These are phyloP conservation scores for Herpetospermum pedunculosum DNA, from an alignment of 306 rosid genomes.

Conservation along the genomic window DNA sequence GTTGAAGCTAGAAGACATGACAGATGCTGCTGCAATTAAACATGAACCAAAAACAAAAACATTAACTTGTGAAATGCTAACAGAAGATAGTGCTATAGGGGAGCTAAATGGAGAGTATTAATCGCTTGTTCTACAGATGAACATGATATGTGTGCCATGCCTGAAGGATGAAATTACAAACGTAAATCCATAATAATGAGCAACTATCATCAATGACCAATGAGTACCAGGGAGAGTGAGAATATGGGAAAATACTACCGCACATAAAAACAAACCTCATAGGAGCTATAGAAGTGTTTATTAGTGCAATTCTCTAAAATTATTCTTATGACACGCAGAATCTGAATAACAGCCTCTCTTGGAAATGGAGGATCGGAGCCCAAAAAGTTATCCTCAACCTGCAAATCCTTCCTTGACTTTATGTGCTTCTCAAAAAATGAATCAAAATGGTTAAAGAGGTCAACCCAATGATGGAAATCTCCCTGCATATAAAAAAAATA, in stretches of 20 bases:
- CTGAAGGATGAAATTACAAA: background rate
- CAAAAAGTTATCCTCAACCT: conserved; percentile 63
- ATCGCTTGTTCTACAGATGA: background rate
- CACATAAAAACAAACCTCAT: conserved; percentile 50
- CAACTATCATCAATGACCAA: background rate
- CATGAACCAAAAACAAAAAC: conserved; percentile 13
- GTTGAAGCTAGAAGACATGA: conserved; percentile 91
- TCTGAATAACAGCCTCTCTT: conserved; percentile 83
- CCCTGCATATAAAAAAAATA: conserved; percentile 62
- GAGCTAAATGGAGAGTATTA: background rate
- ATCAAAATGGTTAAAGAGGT: conserved; percentile 91
- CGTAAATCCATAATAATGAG: background rate
- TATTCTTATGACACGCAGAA: conserved; percentile 77
- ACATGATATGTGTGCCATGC: background rate
- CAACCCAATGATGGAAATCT: conserved; percentile 99
- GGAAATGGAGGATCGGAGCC: conserved; percentile 81
- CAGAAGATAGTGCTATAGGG: background rate
- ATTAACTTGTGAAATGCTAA: conserved; percentile 6
- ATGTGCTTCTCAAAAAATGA: conserved; percentile 90
- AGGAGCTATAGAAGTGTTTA: conserved; percentile 90
- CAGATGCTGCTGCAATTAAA: conserved; percentile 87
- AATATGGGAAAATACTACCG: background rate
- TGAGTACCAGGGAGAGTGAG: background rate
- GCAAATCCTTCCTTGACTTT: conserved; percentile 88
- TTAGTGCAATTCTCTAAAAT: conserved; percentile 92